Evolutionary conservation across 257 asterid species (phyloP).

Genomic region (Lithospermum erythrorhizon): DNA sequence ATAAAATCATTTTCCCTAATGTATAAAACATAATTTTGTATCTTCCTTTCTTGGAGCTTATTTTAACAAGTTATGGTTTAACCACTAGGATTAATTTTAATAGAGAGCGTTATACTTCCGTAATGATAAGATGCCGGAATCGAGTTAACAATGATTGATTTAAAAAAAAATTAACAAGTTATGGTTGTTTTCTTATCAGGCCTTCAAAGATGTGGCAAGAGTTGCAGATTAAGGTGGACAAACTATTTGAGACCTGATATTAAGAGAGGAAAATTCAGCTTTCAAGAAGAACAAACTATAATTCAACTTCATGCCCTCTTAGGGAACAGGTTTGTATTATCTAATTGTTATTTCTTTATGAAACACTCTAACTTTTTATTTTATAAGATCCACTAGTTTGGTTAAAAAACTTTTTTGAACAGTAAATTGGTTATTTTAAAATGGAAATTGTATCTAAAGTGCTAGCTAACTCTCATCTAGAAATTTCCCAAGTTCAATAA

Average conservation of each 20-base stretch:
- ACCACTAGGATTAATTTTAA: too few relatives aligned
- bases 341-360: too few relatives aligned
- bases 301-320: slow-evolving; percentile 95
- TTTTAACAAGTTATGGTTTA: background rate
- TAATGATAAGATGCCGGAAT: too few relatives aligned
- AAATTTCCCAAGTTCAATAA: too few relatives aligned
- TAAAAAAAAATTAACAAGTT: too few relatives aligned
- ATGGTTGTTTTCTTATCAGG: slow-evolving; percentile 19
- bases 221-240: slow-evolving; percentile 87
- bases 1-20: background rate
- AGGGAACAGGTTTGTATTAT: slow-evolving; percentile 55
- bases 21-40: background rate
- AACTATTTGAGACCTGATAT: slow-evolving; percentile 85
- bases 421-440: too few relatives aligned
- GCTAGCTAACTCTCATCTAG: too few relatives aligned
- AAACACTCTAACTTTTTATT: too few relatives aligned
- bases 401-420: too few relatives aligned
- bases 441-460: too few relatives aligned
- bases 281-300: slow-evolving; percentile 90
- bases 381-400: slow-evolving; percentile 24
- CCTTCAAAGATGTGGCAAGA: slow-evolving; percentile 83
- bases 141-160: too few relatives aligned
- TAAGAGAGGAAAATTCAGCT: slow-evolving; percentile 80
- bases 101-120: too few relatives aligned
- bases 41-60: background rate